phyloP scores from a whole-genome alignment of 352 stramenopile genomes.

The Phytophthora multivora region DNA sequence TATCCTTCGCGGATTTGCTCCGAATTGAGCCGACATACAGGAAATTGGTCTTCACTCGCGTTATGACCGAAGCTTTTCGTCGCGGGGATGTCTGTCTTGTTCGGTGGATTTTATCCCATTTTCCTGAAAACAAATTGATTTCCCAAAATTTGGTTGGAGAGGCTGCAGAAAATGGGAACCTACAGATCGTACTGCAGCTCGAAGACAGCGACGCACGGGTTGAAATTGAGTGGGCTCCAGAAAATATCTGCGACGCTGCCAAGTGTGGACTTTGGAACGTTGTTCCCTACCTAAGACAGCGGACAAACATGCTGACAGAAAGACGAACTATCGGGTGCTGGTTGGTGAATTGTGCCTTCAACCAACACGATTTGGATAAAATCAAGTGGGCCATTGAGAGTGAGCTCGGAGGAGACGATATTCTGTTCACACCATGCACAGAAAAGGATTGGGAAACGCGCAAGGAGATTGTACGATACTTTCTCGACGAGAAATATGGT shows the following conservation, averaged over 20 bases:
- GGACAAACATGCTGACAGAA: neutral
- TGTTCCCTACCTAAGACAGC: neutral
- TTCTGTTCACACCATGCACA: neutral
- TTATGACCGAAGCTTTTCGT: neutral
- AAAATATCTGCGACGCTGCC: neutral
- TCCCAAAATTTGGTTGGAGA: conserved; percentile 1
- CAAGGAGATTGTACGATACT: neutral
- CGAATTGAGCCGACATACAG: conserved; percentile 10
- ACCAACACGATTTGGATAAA: neutral
- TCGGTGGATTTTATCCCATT: conserved; percentile 15
- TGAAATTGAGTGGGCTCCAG: neutral
- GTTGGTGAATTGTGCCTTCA: neutral
- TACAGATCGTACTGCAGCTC: neutral
- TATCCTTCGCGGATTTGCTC: conserved; percentile 5
- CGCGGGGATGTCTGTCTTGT: conserved; percentile 1
- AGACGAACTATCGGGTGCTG: no score
- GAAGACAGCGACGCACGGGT: neutral
- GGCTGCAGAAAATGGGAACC: neutral
- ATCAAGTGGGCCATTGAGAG: neutral
- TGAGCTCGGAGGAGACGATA: neutral
- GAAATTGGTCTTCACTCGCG: conserved; percentile 1
- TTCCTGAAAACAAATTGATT: neutral
- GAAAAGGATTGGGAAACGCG: neutral
- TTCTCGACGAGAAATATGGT: neutral
- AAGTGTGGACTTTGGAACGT: neutral